Conservation (phyloP, 495 filamentous ascomycete genomes). For the Immersiella caudata region DNA sequence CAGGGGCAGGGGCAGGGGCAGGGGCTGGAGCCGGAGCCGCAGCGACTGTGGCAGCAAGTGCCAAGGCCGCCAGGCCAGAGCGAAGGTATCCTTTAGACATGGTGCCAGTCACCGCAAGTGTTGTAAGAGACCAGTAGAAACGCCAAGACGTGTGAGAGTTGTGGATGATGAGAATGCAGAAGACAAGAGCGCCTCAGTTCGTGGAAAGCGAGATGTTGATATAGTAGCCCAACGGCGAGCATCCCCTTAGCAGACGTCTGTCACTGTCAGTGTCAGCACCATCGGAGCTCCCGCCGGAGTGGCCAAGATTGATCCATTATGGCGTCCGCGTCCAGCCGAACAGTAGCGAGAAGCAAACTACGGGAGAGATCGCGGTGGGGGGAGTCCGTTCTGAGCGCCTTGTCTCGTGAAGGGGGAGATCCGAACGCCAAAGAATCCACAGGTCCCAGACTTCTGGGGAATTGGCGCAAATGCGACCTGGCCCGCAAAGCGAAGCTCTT, state of each 20-base stretch:
- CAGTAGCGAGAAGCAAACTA: neutral
- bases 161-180: conserved; percentile 1
- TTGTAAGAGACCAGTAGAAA: conserved; percentile 1
- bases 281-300: neutral
- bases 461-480: neutral
- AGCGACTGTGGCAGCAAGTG: conserved; percentile 14
- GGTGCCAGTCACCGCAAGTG: neutral
- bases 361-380: neutral
- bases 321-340: neutral
- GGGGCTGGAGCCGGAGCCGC: conserved; percentile 19
- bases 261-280: neutral
- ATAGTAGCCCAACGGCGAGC: neutral
- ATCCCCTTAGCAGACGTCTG: no score
- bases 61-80: conserved; percentile 24
- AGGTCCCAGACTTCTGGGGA: neutral
- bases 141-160: neutral
- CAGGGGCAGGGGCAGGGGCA: no score
- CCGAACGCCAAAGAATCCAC: neutral
- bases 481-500: neutral
- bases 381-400: neutral
- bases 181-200: neutral
- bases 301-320: neutral
- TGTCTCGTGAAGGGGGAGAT: neutral
- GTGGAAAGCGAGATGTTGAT: neutral
- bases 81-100: conserved; percentile 26